Evolutionary conservation across 371 early-diverging fungal genomes (phyloP).

Genomic region (Dichotomocladium elegans): DNA sequence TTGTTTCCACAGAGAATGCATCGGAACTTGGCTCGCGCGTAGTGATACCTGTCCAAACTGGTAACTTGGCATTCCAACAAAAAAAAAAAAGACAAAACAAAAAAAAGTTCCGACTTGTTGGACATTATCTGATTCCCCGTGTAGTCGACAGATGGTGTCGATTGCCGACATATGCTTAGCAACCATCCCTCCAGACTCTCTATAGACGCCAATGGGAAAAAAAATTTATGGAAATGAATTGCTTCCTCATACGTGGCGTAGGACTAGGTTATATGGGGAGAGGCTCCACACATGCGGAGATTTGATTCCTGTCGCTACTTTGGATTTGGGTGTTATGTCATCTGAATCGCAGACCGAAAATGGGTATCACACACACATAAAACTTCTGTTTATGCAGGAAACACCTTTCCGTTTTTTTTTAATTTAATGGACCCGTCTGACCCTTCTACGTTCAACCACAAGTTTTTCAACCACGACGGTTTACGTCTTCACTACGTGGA

Average conservation of each 20-base stretch:
- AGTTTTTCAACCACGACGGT: conserved; percentile 34
- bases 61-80: no score
- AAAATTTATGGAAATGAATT: background rate
- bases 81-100: no score
- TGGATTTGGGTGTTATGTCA: background rate
- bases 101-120: no score
- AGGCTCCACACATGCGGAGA: background rate
- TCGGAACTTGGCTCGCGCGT: background rate
- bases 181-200: background rate
- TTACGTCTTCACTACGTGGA: conserved; percentile 64
- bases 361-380: background rate
- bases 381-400: background rate
- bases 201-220: background rate
- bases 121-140: background rate
- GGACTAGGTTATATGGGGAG: background rate
- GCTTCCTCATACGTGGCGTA: background rate
- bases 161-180: background rate
- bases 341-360: background rate
- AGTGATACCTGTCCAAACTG: background rate
- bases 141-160: background rate
- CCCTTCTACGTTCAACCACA: conserved; percentile 39
- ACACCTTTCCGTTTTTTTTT: background rate
- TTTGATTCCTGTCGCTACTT: background rate
- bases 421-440: conserved; percentile 13
- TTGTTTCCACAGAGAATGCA: background rate